These are phyloP conservation scores for Taphrina communis DNA, from an alignment of 1,139 yeast genomes.

Conservation along the genomic window DNA sequence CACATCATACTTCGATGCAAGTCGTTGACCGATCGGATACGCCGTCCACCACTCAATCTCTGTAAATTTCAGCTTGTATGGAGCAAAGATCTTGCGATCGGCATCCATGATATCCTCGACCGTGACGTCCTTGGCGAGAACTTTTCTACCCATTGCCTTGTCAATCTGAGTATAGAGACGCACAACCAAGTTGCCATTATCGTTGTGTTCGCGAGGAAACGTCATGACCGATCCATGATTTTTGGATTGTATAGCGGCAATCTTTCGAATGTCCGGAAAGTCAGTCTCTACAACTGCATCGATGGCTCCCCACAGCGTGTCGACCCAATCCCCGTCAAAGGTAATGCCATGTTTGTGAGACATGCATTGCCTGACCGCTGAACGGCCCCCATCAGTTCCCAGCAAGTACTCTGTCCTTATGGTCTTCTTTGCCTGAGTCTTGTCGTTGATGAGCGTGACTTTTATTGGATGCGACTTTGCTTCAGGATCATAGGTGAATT, in stretches of 20 bases:
- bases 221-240: conserved; percentile 53
- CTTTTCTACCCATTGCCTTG: conserved; percentile 47
- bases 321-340: conserved; percentile 54
- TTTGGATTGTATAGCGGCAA: conserved; percentile 53
- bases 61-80: conserved; percentile 52
- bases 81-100: conserved; percentile 52
- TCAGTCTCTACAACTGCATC: conserved; percentile 54
- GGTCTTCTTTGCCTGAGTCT: conserved; percentile 37
- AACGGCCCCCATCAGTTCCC: conserved; percentile 55
- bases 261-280: conserved; percentile 54
- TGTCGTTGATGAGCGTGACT: conserved; percentile 47
- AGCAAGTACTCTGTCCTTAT: conserved; percentile 52
- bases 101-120: conserved; percentile 51
- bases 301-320: conserved; percentile 55
- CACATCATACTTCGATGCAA: conserved; percentile 50
- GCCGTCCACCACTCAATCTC: conserved; percentile 54
- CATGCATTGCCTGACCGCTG: conserved; percentile 53
- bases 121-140: conserved; percentile 45
- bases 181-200: conserved; percentile 46
- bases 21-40: conserved; percentile 55
- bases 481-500: conserved; percentile 46
- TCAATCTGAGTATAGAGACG: conserved; percentile 52
- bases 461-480: conserved; percentile 51
- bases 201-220: conserved; percentile 53
- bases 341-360: conserved; percentile 45